Base-by-base conservation (phyloP, 2,329 filamentous ascomycete genomes). In the Amesomyces nigricolor region DNA sequence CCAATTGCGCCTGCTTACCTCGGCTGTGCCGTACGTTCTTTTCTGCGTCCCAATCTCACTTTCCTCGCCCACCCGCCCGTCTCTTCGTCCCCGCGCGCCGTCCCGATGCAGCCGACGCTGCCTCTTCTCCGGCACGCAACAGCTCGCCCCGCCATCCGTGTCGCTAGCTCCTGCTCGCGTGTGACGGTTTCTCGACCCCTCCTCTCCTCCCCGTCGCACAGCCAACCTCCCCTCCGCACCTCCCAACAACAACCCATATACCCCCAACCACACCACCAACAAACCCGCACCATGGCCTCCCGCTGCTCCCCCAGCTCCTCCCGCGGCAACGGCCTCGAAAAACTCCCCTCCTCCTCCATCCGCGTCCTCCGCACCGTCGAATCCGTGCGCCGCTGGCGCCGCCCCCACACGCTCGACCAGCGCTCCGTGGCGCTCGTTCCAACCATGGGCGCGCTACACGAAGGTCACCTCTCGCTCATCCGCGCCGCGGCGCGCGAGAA, bases 371-470 rank as follows among this genome's bases (percentile, higher is more conserved):
- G 89, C 64, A 81, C 89, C 70, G 84, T 94, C 57, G 57, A 84
- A 13, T 76, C 82, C 10, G 75, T 96, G 50, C 88, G 89, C 39
- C 71, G 78, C 64, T 87, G 86, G 76, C 84, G 90, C 37, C 78
- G 75, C 19, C 79, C 83, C 40, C 82, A 91, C 58, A 73, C 83
- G 37, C 72, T 83, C 57, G 78, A 84, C 65, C 81, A 86, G 64
- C 82, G 86, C 55, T 85, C 85, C 44, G 85, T 99, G 56, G 90
- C 88, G 57, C 83, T 99, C 29, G 91, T 99, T 37, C 94, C 94
- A 1, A 99, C 94, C 32, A 97, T 99, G 94, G 94, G 94, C 60
- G 94, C 94, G 48, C 80, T 99, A n/a, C 94, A 99, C 71, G 81
- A 85, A 53, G 94, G 94, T 40, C 94, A 99, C 72, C 73, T 96